Conservation (phyloP, 2,329 filamentous ascomycete genomes). For the Penicillium sp. region DNA sequence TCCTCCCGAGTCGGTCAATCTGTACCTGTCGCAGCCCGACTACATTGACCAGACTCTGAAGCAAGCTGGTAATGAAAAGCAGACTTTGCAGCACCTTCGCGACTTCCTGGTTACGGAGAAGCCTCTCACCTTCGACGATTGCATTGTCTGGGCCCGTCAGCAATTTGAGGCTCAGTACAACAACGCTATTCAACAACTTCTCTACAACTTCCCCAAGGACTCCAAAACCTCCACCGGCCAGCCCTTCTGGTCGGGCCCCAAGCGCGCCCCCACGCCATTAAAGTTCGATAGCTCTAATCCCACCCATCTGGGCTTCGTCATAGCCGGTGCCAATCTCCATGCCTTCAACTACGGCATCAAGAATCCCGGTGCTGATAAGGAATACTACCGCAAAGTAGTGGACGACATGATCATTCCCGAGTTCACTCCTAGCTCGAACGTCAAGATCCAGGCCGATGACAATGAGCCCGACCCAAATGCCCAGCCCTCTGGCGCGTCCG, state of each 20-base stretch:
- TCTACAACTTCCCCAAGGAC: constrained; percentile 97
- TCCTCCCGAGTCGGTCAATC: constrained; percentile 86
- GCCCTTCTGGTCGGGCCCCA: constrained; percentile 96
- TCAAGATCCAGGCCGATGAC: constrained; percentile 96
- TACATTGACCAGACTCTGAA: constrained; percentile 83
- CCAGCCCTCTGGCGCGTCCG: constrained; percentile 47
- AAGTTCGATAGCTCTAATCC: constrained; percentile 80
- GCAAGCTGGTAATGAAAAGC: constrained; percentile 91
- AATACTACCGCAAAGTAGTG: constrained; percentile 70
- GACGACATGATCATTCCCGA: constrained; percentile 94
- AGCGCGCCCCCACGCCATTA: constrained; percentile 86
- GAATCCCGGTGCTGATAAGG: constrained; percentile 64
- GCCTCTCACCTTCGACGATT: constrained; percentile 88
- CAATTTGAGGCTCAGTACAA: constrained; percentile 96
- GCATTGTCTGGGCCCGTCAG: constrained; percentile 87
- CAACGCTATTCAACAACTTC: constrained; percentile 88
- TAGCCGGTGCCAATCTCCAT: constrained; percentile 84
- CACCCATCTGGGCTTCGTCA: constrained; percentile 81
- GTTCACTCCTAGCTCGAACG: constrained; percentile 79
- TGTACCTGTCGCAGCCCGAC: constrained; percentile 85
- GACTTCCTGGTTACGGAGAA: constrained; percentile 90
- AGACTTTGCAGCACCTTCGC: constrained; percentile 80
- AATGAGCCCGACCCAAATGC: constrained; percentile 91
- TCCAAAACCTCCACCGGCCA: constrained; percentile 80
- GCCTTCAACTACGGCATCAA: constrained; percentile 98